Evolutionary conservation across 345 rosid genomes (phyloP).

Genomic region (Moringa oleifera): DNA sequence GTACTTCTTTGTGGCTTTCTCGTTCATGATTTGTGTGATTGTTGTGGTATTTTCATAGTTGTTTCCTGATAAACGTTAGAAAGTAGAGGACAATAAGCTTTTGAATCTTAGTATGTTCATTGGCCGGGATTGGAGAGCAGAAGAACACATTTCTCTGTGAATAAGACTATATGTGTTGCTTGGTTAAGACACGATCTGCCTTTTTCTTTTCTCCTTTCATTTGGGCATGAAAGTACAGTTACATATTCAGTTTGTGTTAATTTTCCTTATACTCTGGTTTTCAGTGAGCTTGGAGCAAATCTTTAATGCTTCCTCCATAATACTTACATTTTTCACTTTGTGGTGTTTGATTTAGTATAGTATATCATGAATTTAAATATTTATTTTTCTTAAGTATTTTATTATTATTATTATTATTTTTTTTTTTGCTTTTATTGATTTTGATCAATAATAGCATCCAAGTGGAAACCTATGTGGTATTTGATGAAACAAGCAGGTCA

Average conservation of each 20-base stretch:
- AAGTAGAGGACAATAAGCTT: not conserved
- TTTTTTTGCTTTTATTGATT: too few relatives aligned
- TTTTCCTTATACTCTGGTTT: not conserved
- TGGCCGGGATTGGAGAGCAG: not conserved
- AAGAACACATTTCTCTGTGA: not conserved
- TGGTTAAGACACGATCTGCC: not conserved
- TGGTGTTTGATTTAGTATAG: not conserved
- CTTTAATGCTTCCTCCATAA: not conserved
- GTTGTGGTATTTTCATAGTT: constrained; percentile 9
- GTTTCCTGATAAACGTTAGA: constrained; percentile 8
- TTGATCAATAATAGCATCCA: too few relatives aligned
- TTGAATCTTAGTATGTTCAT: not conserved
- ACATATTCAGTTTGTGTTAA: not conserved
- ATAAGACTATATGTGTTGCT: not conserved
- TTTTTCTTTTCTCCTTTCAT: not conserved
- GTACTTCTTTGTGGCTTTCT: not conserved
- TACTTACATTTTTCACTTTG: not conserved
- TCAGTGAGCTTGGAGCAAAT: not conserved
- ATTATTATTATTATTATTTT: too few relatives aligned
- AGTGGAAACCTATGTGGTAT: not conserved
- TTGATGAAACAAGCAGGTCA: not conserved
- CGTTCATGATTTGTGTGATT: not conserved
- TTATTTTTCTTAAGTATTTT: too few relatives aligned
- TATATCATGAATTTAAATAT: too few relatives aligned
- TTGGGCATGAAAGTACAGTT: not conserved